Percentiles rank a stretch among this genome's conserved stretches.
phyloP scores from a whole-genome alignment of 2,329 filamentous ascomycete genomes.

The Rachicladosporium sp. region DNA sequence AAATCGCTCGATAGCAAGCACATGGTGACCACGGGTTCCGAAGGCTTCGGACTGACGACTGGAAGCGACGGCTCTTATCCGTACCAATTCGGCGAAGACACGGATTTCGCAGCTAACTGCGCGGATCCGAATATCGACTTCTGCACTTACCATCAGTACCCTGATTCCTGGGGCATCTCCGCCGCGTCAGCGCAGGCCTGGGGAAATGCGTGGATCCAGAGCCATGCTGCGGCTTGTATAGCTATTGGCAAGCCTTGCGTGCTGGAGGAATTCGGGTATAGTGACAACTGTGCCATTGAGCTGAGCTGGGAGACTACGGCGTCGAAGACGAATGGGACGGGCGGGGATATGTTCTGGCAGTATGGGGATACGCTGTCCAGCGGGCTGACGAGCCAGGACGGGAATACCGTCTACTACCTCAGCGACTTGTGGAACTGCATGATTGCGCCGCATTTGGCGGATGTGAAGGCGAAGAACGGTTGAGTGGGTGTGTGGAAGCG shows the following conservation, averaged over 20 bases:
- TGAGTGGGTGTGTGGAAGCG: neutral
- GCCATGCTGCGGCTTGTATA: constrained; percentile 10
- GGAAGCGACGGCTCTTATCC: constrained; percentile 22
- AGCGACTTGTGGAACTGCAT: constrained; percentile 7
- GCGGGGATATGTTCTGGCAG: constrained; percentile 16
- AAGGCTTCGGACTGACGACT: constrained; percentile 34
- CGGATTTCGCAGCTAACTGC: constrained; percentile 12
- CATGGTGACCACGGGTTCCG: constrained; percentile 52
- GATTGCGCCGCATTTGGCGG: constrained; percentile 8
- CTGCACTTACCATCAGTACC: constrained; percentile 14
- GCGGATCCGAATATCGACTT: constrained; percentile 12
- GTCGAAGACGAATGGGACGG: constrained; percentile 6
- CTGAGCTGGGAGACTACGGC: constrained; percentile 12
- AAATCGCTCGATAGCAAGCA: constrained; percentile 50
- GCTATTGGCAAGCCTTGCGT: constrained; percentile 13
- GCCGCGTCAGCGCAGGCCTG: constrained; percentile 7
- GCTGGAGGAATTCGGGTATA: constrained; percentile 12
- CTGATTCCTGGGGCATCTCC: constrained; percentile 8
- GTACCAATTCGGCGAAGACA: constrained; percentile 10
- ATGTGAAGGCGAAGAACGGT: constrained; percentile 3
- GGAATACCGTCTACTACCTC: constrained; percentile 12
- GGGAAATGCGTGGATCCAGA: constrained; percentile 13
- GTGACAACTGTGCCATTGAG: constrained; percentile 9
- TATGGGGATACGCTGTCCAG: constrained; percentile 13
- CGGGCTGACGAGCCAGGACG: constrained; percentile 11